Percentiles rank a stretch among this genome's conserved stretches.
These are phyloP conservation scores for Thyridium curvatum DNA, from an alignment of 2,329 filamentous ascomycete species.

Conservation along the genomic window DNA sequence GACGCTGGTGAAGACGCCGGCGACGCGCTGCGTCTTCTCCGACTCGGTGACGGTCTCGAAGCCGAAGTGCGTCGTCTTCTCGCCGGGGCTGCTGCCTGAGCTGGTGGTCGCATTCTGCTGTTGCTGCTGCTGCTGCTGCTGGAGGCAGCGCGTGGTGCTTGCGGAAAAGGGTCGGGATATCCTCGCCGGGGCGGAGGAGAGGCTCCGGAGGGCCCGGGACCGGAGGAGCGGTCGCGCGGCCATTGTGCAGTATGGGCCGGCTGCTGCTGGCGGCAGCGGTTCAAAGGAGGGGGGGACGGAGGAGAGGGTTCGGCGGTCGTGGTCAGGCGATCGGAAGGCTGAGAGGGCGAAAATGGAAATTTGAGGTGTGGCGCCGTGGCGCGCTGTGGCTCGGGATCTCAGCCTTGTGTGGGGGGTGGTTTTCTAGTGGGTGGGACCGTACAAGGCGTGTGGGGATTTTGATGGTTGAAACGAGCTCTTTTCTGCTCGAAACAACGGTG, in stretches of 20 bases:
- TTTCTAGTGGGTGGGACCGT: neutral
- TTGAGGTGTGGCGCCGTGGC: slow-evolving; percentile 1
- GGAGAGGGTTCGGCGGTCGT: neutral
- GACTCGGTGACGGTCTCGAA: slow-evolving; percentile 78
- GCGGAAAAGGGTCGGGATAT: neutral
- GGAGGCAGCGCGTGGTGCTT: neutral
- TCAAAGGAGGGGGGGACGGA: neutral
- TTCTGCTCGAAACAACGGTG: too few species aligned
- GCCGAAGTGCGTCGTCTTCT: slow-evolving; percentile 72
- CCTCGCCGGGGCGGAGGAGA: neutral
- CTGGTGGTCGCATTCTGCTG: slow-evolving; percentile 9
- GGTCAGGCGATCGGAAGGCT: slow-evolving; percentile 2
- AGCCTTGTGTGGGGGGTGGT: neutral
- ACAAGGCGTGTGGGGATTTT: neutral
- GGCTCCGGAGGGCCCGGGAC: slow-evolving; percentile 1
- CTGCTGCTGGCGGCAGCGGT: neutral
- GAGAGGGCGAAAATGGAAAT: slow-evolving; percentile 1
- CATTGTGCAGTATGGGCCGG: slow-evolving; percentile 1
- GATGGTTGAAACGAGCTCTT: too few species aligned
- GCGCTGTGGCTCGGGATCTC: neutral
- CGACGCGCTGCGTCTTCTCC: slow-evolving; percentile 68
- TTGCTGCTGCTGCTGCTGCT: slow-evolving; percentile 2
- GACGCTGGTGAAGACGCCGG: slow-evolving; percentile 89
- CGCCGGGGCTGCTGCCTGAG: neutral
- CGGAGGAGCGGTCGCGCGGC: slow-evolving; percentile 1